phyloP scores from a whole-genome alignment of 2,329 filamentous ascomycete genomes.

The Incumbomyces lentus region DNA sequence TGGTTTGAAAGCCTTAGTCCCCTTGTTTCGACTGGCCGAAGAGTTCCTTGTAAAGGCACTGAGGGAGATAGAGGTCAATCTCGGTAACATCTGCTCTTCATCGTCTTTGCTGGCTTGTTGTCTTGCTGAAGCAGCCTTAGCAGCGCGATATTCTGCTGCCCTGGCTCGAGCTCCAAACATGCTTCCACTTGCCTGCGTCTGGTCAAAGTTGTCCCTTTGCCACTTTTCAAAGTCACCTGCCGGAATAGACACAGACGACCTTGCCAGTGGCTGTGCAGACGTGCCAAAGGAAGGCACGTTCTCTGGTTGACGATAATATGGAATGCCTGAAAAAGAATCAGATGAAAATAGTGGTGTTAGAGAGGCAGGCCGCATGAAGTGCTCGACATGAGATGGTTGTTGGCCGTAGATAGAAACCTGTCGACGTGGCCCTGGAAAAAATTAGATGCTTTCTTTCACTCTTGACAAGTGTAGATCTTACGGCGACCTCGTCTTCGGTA shows the following conservation, averaged over 20 bases:
- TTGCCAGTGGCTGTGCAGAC: not conserved
- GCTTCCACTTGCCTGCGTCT: not conserved
- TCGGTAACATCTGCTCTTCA: constrained; percentile 19
- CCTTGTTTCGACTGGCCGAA: constrained; percentile 19
- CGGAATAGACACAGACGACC: not conserved
- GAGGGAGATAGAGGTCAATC: constrained; percentile 17
- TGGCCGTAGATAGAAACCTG: not conserved
- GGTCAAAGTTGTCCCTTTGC: not conserved
- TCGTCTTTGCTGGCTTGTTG: constrained; percentile 17
- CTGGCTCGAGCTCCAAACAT: constrained; percentile 21
- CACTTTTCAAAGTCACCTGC: not conserved
- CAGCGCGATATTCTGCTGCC: constrained; percentile 20
- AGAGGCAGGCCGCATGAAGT: not conserved
- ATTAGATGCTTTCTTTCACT: constrained; percentile 22
- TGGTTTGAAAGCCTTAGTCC: constrained; percentile 18
- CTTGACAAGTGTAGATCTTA: no score
- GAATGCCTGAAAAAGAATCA: not conserved
- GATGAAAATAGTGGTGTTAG: not conserved
- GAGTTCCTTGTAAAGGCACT: constrained; percentile 17
- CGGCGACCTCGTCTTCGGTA: no score
- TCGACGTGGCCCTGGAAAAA: constrained; percentile 25
- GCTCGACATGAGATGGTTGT: not conserved
- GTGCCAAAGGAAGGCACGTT: not conserved
- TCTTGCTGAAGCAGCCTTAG: constrained; percentile 17
- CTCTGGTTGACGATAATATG: constrained; percentile 1